These are phyloP conservation scores for Sporothrix euskadiensis DNA, from an alignment of 2,329 filamentous ascomycete species.

Conservation along the genomic window DNA sequence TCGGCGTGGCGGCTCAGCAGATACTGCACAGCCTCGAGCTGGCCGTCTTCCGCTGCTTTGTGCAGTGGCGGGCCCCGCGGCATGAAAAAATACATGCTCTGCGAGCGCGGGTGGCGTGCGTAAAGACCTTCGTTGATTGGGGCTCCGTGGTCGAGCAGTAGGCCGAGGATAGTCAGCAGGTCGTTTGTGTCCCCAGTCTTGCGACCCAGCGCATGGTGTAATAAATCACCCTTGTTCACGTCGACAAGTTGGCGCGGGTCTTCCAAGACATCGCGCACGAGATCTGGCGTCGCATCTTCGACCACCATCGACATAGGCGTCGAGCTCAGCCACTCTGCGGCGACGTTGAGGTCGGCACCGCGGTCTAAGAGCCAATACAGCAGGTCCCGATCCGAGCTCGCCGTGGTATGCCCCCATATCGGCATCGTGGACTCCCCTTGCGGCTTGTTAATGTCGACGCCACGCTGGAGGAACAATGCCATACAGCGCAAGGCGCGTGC, in stretches of 20 bases:
- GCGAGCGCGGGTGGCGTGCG: background rate
- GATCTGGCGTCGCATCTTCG: background rate
- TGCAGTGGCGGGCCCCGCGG: conserved; percentile 13
- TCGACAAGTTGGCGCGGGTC: conserved; percentile 18
- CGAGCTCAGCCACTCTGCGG: background rate
- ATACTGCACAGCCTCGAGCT: conserved; percentile 14
- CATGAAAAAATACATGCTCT: conserved; percentile 12
- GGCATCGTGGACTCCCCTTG: background rate
- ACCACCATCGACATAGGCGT: conserved; percentile 7
- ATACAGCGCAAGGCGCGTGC: background rate
- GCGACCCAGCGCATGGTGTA: conserved; percentile 1
- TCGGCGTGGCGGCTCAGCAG: conserved; percentile 13
- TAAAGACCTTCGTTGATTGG: conserved; percentile 16
- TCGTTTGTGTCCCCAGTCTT: background rate
- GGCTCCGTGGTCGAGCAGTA: conserved; percentile 20
- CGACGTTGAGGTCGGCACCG: conserved; percentile 12
- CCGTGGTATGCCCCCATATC: background rate
- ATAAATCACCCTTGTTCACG: background rate
- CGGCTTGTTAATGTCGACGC: conserved; percentile 9
- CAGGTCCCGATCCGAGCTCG: background rate
- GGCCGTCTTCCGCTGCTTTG: background rate
- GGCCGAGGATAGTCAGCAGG: conserved; percentile 2
- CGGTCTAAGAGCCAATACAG: conserved; percentile 1
- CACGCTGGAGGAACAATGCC: background rate
- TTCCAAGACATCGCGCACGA: conserved; percentile 1